phyloP scores from a whole-genome alignment of 2,329 filamentous ascomycete species.

The Teratosphaeria epicoccoides region DNA sequence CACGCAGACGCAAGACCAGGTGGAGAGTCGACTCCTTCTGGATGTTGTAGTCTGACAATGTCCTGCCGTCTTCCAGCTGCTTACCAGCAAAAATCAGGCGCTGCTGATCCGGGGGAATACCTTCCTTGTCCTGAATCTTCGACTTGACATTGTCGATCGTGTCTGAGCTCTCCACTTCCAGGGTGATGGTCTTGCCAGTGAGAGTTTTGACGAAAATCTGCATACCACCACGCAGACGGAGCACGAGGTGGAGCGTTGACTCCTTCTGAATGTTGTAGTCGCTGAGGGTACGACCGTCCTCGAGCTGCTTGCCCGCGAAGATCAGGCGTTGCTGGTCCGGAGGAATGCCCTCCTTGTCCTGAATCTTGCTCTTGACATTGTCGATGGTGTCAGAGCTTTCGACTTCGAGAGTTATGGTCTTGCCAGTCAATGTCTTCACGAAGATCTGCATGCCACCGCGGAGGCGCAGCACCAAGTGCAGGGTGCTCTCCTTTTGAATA shows the following conservation, averaged over 20 bases:
- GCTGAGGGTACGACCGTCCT: slow-evolving; percentile 80
- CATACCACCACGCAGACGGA: slow-evolving; percentile 59
- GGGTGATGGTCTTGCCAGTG: slow-evolving; percentile 82
- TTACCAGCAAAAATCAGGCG: slow-evolving; percentile 90
- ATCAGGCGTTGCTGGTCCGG: slow-evolving; percentile 91
- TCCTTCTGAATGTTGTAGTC: slow-evolving; percentile 95
- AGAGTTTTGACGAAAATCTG: slow-evolving; percentile 43
- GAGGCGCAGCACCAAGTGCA: slow-evolving; percentile 54
- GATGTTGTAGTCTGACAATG: slow-evolving; percentile 91
- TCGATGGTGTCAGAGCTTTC: slow-evolving; percentile 86
- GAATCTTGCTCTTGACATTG: slow-evolving; percentile 88
- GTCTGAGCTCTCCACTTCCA: slow-evolving; percentile 80
- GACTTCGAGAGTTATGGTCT: slow-evolving; percentile 89
- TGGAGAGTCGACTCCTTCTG: slow-evolving; percentile 63
- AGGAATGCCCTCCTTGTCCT: slow-evolving; percentile 72
- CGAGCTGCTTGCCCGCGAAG: slow-evolving; percentile 91
- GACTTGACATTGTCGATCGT: slow-evolving; percentile 92
- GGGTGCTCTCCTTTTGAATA: slow-evolving; percentile 65
- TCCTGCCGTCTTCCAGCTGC: slow-evolving; percentile 86
- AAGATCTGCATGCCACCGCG: slow-evolving; percentile 59
- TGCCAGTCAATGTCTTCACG: slow-evolving; percentile 48
- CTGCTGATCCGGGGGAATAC: slow-evolving; percentile 90
- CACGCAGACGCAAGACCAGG: slow-evolving; percentile 52
- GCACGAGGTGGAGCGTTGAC: slow-evolving; percentile 55
- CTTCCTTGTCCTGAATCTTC: slow-evolving; percentile 74